Base-by-base conservation (phyloP, 2,329 filamentous ascomycete species). In the Dendryphion nanum region DNA sequence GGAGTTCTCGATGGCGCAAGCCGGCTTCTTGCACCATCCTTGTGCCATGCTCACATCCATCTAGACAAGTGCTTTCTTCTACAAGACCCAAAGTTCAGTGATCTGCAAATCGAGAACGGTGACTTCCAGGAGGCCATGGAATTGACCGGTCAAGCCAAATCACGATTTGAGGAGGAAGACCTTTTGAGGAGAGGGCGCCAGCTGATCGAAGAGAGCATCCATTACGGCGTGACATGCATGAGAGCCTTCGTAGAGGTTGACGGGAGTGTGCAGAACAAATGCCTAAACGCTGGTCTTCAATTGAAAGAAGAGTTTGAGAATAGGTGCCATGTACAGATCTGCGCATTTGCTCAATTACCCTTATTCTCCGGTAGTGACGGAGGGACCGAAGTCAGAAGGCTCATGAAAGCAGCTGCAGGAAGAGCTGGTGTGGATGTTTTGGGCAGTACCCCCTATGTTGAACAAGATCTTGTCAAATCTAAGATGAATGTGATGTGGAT, bases 1-100 rank as follows among this genome's bases (percentile, higher is more conserved):
- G 54, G 66, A 18, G 56, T 64, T 4, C 59, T 79, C 34, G 50
- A 74, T 45, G 69, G 63, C 14, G 38, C 49, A 16, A 61, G 60
- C 33, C 57, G 67, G 18, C 61, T 79, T 1, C 50, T 79, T 8
- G 63, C 68, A 15, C 79, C 81, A 3, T 72, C 75, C 6, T 72
- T 88, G 3, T 86, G 82, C 48, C 85, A 88, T 54, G 82, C 84
- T 6, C 84, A 88, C 48, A 78, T 88, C 35, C 85, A 88, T 54
- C 71, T 88, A 18, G 85, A 88, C 61, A 83, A 83, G 54, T 74
- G 78, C 26, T 83, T 78, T 48, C 63, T 83, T 18, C 68, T 83
- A 7, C 78, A 71, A 15, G 72, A 79, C 47, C 73, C 76, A 4
- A 75, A 73, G 51, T 85, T 82, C 61, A 66, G 72, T 2, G 75